These are phyloP conservation scores for Solanum commersonii DNA, from an alignment of 257 asterid genomes.

Conservation along the genomic window DNA sequence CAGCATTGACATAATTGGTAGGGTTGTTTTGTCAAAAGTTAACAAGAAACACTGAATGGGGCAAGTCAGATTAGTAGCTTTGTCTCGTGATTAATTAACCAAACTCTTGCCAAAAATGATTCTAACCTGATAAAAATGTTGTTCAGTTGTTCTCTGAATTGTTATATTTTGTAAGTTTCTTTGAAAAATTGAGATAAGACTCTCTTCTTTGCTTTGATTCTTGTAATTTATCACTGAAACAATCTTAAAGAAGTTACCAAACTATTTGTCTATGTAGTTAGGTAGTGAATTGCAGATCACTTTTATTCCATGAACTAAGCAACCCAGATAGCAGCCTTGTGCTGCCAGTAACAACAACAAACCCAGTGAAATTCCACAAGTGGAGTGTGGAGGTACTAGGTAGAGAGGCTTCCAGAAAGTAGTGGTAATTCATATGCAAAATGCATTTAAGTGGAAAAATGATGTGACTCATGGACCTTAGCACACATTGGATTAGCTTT, in stretches of 20 bases:
- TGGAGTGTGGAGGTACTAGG: neutral
- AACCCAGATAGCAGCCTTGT: neutral
- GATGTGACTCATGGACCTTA: neutral
- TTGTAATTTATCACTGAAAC: neutral
- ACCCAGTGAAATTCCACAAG: neutral
- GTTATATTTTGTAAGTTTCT: neutral
- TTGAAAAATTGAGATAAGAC: neutral
- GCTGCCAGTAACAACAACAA: neutral
- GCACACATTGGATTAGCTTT: neutral
- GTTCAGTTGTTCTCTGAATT: neutral
- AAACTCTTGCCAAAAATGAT: neutral
- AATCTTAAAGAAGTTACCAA: neutral
- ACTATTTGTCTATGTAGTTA: neutral
- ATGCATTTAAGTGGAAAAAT: neutral
- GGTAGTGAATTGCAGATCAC: neutral
- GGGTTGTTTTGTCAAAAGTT: neutral
- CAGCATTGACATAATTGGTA: neutral
- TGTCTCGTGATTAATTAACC: neutral
- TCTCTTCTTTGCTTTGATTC: neutral
- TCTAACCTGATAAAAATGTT: neutral
- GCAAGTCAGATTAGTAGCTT: neutral
- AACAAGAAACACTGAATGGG: neutral
- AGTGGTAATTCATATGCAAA: neutral
- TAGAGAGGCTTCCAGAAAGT: neutral
- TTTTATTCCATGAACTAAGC: neutral